Evolutionary conservation across 805 yeast species (phyloP).

Genomic region (Metschnikowia henanensis): DNA sequence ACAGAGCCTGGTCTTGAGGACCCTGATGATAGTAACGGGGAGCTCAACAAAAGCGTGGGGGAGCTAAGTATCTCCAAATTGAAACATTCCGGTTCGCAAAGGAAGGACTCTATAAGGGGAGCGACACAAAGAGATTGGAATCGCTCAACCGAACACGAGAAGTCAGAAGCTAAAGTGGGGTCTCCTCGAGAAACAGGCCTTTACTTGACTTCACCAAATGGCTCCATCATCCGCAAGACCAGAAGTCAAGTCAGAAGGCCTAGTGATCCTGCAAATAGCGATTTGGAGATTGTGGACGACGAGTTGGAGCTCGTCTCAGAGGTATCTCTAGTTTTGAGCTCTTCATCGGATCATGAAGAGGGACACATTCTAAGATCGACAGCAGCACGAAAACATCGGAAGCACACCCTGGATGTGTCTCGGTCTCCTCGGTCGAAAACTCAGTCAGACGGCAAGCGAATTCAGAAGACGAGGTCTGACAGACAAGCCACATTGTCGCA

Average conservation of each 20-base stretch:
- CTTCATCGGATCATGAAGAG: constrained; percentile 1
- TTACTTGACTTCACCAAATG: not conserved
- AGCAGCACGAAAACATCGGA: not conserved
- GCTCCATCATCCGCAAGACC: not conserved
- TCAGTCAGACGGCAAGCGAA: not conserved
- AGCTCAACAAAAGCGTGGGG: constrained; percentile 20
- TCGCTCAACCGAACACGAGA: not conserved
- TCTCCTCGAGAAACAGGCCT: not conserved
- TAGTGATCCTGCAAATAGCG: constrained; percentile 4
- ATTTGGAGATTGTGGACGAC: constrained; percentile 13
- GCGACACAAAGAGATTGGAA: not conserved
- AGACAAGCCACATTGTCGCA: not conserved
- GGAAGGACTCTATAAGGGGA: not conserved
- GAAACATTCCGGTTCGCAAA: not conserved
- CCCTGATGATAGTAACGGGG: constrained; percentile 17
- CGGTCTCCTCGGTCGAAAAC: not conserved
- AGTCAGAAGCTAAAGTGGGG: constrained; percentile 15
- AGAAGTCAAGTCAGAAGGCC: not conserved
- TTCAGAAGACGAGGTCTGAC: not conserved
- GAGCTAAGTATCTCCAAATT: constrained; percentile 16
- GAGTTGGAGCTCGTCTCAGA: constrained; percentile 13
- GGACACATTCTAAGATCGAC: not conserved
- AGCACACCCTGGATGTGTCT: not conserved
- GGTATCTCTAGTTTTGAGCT: constrained; percentile 5
- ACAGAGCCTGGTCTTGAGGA: constrained; percentile 9